Percentiles rank a stretch among this genome's conserved stretches.
phyloP scores from a whole-genome alignment of 352 stramenopile species.

The Globisporangium middletonii region DNA sequence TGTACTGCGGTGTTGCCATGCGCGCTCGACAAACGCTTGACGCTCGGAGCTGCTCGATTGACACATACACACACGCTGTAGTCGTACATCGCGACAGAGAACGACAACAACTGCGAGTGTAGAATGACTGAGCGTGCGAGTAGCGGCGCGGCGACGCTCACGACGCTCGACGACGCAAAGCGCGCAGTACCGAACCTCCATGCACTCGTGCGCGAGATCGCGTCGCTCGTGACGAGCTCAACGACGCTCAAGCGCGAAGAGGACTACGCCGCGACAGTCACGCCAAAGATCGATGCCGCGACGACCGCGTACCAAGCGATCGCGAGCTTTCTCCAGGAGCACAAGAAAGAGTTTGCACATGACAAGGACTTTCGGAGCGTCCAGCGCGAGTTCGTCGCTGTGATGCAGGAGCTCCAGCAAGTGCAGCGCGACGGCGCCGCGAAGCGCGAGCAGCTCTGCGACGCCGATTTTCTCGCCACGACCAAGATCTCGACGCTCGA shows the following conservation, averaged over 20 bases:
- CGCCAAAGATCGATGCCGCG: slow-evolving; percentile 46
- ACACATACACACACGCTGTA: background rate
- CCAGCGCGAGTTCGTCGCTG: slow-evolving; percentile 52
- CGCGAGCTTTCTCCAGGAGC: slow-evolving; percentile 49
- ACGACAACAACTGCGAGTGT: slow-evolving; percentile 1
- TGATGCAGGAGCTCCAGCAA: slow-evolving; percentile 71
- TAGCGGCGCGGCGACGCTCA: slow-evolving; percentile 16
- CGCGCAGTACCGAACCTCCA: slow-evolving; percentile 26
- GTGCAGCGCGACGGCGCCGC: slow-evolving; percentile 44
- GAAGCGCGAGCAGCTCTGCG: slow-evolving; percentile 56
- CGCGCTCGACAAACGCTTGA: no score
- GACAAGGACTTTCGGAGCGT: slow-evolving; percentile 42
- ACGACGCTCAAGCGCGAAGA: slow-evolving; percentile 36
- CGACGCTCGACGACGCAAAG: slow-evolving; percentile 41
- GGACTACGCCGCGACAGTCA: slow-evolving; percentile 42
- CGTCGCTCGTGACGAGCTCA: slow-evolving; percentile 23
- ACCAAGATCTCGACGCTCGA: slow-evolving; percentile 57
- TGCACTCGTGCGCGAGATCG: slow-evolving; percentile 32
- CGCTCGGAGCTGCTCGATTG: background rate
- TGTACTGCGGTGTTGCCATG: no score
- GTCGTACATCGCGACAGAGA: background rate
- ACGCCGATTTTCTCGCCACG: slow-evolving; percentile 58
- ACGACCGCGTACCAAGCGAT: slow-evolving; percentile 58
- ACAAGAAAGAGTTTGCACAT: slow-evolving; percentile 46
- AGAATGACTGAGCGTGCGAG: background rate